Evolutionary conservation across 345 rosid genomes (phyloP).

Genomic region (Gossypioides kirkii): DNA sequence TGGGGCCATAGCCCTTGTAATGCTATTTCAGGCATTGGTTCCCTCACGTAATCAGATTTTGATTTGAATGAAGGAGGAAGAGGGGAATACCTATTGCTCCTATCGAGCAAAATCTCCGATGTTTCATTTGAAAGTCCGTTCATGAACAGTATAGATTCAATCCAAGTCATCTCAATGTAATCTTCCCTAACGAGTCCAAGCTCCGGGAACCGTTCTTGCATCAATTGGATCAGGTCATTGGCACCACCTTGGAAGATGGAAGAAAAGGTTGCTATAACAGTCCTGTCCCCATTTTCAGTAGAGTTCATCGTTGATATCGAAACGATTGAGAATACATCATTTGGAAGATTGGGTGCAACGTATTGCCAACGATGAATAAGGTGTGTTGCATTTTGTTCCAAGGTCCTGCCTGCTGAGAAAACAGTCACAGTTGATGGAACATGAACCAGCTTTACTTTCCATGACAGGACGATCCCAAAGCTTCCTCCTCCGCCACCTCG

Average conservation of each 20-base stretch:
- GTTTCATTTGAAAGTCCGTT: background rate
- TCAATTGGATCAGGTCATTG: background rate
- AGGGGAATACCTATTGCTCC: too few species aligned
- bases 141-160: background rate
- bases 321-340: background rate
- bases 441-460: background rate
- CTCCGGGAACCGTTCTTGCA: background rate
- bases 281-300: background rate
- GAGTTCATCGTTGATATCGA: background rate
- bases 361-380: background rate
- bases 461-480: background rate
- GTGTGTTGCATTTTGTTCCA: background rate
- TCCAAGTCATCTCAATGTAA: background rate
- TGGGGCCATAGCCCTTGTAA: background rate
- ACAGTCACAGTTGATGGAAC: background rate
- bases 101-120: background rate
- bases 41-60: background rate
- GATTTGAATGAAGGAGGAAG: background rate
- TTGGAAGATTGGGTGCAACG: background rate
- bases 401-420: background rate
- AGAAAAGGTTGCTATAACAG: background rate
- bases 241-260: background rate
- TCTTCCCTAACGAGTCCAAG: background rate
- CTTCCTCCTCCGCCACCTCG: background rate
- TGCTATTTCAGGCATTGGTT: background rate